Evolutionary conservation across 768 basidiomycete genomes (phyloP).

Genomic region (Neoboletus magnificus): DNA sequence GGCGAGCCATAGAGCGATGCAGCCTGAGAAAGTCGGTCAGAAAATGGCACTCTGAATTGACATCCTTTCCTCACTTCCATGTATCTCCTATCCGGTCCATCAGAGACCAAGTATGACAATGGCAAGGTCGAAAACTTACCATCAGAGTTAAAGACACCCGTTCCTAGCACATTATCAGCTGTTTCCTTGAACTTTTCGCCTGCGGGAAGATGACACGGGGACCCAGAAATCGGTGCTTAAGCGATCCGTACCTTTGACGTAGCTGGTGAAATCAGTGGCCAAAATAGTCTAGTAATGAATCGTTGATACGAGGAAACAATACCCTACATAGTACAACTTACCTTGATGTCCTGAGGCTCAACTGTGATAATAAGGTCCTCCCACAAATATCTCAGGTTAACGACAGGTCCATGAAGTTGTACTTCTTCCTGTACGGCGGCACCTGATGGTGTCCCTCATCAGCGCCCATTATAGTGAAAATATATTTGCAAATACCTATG

Average conservation of each 20-base stretch:
- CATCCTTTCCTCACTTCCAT: slow-evolving; percentile 53
- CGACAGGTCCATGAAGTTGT: slow-evolving; percentile 21
- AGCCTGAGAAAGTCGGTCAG: slow-evolving; percentile 38
- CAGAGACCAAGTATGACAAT: not conserved
- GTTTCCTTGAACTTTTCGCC: slow-evolving; percentile 32
- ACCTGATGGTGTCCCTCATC: slow-evolving; percentile 18
- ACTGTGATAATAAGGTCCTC: slow-evolving; percentile 46
- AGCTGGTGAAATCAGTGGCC: slow-evolving; percentile 42
- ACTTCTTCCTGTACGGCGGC: slow-evolving; percentile 21
- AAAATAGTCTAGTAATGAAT: slow-evolving; percentile 33
- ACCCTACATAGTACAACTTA: not conserved
- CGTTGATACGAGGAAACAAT: not conserved
- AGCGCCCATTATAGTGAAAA: not conserved
- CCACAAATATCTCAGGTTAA: slow-evolving; percentile 50
- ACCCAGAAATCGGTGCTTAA: not conserved
- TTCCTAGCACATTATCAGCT: slow-evolving; percentile 40
- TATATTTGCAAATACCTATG: slow-evolving; percentile 26
- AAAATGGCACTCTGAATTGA: not conserved
- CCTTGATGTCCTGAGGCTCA: slow-evolving; percentile 48
- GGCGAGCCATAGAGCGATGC: slow-evolving; percentile 65
- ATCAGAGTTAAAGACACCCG: slow-evolving; percentile 56
- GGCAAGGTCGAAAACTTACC: slow-evolving; percentile 26
- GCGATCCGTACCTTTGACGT: slow-evolving; percentile 37
- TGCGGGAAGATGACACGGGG: slow-evolving; percentile 9
- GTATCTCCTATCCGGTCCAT: slow-evolving; percentile 46